Base-by-base conservation (phyloP, 2,329 filamentous ascomycete species). In the Pezicula neosporulosa region DNA sequence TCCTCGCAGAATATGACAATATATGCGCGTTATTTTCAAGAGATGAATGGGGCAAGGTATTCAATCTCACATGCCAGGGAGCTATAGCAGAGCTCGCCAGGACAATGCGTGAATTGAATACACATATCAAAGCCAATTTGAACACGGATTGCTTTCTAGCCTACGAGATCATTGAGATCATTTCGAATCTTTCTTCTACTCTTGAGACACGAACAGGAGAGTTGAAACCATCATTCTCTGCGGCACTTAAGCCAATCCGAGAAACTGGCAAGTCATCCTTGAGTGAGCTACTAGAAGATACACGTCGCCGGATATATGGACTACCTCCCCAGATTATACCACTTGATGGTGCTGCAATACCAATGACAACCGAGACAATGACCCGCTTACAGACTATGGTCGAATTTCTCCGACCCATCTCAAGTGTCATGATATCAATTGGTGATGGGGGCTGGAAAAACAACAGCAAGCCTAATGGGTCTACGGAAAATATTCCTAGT, bases 161-260 rank as follows among this genome's bases (percentile, higher is more conserved):
- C 7, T 99, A 96, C 67, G 94, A 99, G 66, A 89, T 97, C 30
- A 89, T 95, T 30, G 93, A 96, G 63, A 89, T 97, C 54, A 83
- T 97, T 44, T 89, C 90, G 1, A 81, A 80, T 12, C 77, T 96
- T 44, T 91, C 90, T 2, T 86, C 85, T 50, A 85, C 87, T 37
- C 74, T 99, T 4, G 93, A 96, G 56, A 80, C 82, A 4, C 85
- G 87, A 55, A 96, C 91, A 0, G 90, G 90, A 2, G 90, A 96
- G 63, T 77, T 97, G 52, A 96, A 96, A 66, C 77, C 82, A 28
- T 81, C 90, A 6, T 82, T 99, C 47, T 86, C 89, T 5, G 90
- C 95, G 49, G 89, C 90, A 8, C 74, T 97, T 13, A 91, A 94
- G 61, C 94, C 94, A 1, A 82, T 97, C 10, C 84, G 92, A 18